Conservation (phyloP, 768 basidiomycete species). For the Tulasnella sp. region DNA sequence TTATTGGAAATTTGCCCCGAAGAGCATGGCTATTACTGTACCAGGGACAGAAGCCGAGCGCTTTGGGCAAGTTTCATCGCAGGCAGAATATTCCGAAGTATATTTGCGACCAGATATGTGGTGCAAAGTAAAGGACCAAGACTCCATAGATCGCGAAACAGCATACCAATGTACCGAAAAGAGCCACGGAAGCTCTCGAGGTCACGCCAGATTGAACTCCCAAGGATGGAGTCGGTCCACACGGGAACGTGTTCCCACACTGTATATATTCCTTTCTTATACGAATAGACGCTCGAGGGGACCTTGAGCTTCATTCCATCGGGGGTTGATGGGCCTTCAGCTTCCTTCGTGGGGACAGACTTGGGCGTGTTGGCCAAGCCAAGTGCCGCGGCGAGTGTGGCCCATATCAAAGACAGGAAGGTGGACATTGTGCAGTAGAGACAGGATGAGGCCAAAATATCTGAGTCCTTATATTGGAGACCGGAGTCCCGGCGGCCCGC, state of each 20-base stretch:
- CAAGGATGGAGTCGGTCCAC: constrained; percentile 22
- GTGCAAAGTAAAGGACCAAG: constrained; percentile 13
- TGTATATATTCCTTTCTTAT: constrained; percentile 19
- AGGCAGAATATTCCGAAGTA: constrained; percentile 2
- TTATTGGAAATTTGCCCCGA: neutral
- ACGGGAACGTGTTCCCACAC: constrained; percentile 9
- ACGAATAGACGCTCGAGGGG: neutral
- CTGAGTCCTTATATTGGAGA: neutral
- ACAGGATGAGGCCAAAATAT: neutral
- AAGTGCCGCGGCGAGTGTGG: neutral
- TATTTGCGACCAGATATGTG: neutral
- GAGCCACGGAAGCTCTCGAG: neutral
- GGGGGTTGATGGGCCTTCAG: neutral
- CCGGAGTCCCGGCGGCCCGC: too few species aligned
- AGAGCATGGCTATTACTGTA: neutral
- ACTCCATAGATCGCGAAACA: constrained; percentile 12
- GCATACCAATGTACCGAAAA: neutral
- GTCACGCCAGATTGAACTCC: neutral
- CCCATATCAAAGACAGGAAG: neutral
- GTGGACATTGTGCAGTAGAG: neutral
- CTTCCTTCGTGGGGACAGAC: neutral
- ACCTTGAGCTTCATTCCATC: neutral
- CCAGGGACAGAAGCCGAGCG: constrained; percentile 9
- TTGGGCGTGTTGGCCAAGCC: neutral
- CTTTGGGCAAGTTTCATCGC: constrained; percentile 11